A percentile compares a stretch with the other conserved stretches of the same genome.
Conservation (phyloP, 495 filamentous ascomycete species). For the Collariella sp. region DNA sequence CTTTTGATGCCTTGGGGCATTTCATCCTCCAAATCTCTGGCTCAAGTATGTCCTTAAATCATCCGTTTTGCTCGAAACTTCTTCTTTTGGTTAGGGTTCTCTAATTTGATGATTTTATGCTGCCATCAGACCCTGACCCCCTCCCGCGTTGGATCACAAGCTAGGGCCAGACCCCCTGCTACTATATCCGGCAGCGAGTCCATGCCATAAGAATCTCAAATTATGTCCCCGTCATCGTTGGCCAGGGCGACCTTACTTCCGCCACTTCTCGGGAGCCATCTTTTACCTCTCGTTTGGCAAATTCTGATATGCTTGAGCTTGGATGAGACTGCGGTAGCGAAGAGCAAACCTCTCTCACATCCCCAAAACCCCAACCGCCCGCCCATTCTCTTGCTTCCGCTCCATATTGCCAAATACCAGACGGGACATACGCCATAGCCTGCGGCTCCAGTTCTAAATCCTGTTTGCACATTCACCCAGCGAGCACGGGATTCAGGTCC, state of each 20-base stretch:
- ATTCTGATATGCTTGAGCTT: conserved; percentile 41
- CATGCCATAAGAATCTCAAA: conserved; percentile 51
- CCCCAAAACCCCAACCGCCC: conserved; percentile 15
- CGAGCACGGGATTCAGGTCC: conserved; percentile 19
- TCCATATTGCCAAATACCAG: conserved; percentile 39
- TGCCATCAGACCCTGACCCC: conserved; percentile 20
- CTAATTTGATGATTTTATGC: conserved; percentile 22
- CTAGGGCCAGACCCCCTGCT: conserved; percentile 38
- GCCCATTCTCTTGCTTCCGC: conserved; percentile 15
- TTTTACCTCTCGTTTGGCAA: conserved; percentile 37
- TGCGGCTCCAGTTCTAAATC: conserved; percentile 24
- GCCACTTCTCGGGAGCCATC: conserved; percentile 40
- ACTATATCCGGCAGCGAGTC: conserved; percentile 45
- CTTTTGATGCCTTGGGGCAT: conserved; percentile 37
- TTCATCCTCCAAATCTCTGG: conserved; percentile 40
- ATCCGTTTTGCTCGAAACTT: conserved; percentile 22
- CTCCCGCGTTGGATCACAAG: conserved; percentile 41
- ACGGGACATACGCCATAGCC: conserved; percentile 42
- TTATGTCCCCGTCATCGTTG: conserved; percentile 47
- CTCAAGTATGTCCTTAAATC: conserved; percentile 28
- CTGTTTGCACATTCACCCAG: conserved; percentile 29
- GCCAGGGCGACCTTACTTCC: conserved; percentile 38
- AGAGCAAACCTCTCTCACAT: conserved; percentile 37
- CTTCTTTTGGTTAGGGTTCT: conserved; percentile 37
- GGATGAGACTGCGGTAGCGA: conserved; percentile 27